Evolutionary conservation across 179 eudicot genomes (phyloP), one percentile per base, ranked within the genome.

Genomic region (Heliamphora ciliata): DNA sequence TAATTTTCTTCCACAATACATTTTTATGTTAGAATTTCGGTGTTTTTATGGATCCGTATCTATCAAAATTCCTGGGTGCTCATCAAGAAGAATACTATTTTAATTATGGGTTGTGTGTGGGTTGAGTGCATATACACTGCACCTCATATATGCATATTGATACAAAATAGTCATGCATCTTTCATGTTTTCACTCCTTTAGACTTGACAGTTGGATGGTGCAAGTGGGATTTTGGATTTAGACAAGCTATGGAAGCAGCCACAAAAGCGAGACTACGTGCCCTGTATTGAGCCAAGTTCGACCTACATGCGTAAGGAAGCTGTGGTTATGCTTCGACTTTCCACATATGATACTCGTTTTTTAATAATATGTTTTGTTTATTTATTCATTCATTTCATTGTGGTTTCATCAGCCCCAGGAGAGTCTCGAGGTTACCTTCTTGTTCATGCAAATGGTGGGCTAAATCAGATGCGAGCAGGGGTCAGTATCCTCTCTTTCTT

Each of bases 381-480:
- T 55, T 74, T 71, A n/a, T 14, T 81, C 40, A 15, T 73, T 78
- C 8, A 8, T n/a, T 56, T 69, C 31, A 17, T 71, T 69, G 60
- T 51, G 78, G 58, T 76, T 59, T 76, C 56, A 78, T 66, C 97
- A 95, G 98, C 86, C 79, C 89, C 92, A 56, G 79, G 74, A 77
- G 97, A 90, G 78, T 85, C 97, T 51, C 85, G 74, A 40, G 89
- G 96, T 47, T 95, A 90, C 89, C 92, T 95, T 81, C 92, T 94
- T 86, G 98, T 95, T 81, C 91, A 95, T 85, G 85, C 98, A 82
- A 94, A 95, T 89, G 98, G 98, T 6, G 98, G 98, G 78, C 97
- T 95, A 75, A 95, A 95, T 87, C 98, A 95, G 88, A 95, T 95
- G 98, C 93, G 98, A 81, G 95, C 98, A 69, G 98, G 98, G 95